phyloP scores from a whole-genome alignment of 768 basidiomycete genomes.

The Tricholoma hemisulphureum region DNA sequence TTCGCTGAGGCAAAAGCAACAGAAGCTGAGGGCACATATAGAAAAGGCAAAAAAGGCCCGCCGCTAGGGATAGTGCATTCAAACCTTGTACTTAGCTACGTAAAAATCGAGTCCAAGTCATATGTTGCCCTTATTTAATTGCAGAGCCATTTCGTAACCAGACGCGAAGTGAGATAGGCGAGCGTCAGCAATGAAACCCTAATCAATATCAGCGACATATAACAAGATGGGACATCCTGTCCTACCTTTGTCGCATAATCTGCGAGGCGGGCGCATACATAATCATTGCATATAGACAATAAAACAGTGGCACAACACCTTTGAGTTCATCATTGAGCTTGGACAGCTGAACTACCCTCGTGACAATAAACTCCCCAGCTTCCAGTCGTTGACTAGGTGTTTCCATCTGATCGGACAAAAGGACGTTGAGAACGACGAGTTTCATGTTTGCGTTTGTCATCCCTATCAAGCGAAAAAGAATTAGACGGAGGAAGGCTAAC shows the following conservation, averaged over 20 bases:
- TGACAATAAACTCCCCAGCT: constrained; percentile 81
- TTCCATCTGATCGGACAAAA: constrained; percentile 64
- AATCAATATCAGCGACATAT: not conserved
- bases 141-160: constrained; percentile 61
- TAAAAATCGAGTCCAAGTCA: not conserved
- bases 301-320: constrained; percentile 44
- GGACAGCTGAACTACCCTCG: constrained; percentile 64
- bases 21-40: constrained; percentile 72
- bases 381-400: constrained; percentile 76
- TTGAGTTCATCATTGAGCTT: constrained; percentile 63
- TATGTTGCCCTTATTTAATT: constrained; percentile 14
- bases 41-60: constrained; percentile 60
- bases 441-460: constrained; percentile 96
- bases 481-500: not conserved
- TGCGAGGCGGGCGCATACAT: constrained; percentile 22
- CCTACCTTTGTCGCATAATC: constrained; percentile 60
- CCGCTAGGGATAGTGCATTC: constrained; percentile 16
- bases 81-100: constrained; percentile 6
- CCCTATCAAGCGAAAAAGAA: constrained; percentile 41
- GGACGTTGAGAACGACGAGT: constrained; percentile 70
- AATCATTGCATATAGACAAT: not conserved
- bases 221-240: not conserved
- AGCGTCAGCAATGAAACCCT: constrained; percentile 74
- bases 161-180: constrained; percentile 72
- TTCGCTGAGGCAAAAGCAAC: constrained; percentile 79